These are phyloP conservation scores for Alternaria gansuensis DNA, from an alignment of 2,329 filamentous ascomycete species.

Conservation along the genomic window DNA sequence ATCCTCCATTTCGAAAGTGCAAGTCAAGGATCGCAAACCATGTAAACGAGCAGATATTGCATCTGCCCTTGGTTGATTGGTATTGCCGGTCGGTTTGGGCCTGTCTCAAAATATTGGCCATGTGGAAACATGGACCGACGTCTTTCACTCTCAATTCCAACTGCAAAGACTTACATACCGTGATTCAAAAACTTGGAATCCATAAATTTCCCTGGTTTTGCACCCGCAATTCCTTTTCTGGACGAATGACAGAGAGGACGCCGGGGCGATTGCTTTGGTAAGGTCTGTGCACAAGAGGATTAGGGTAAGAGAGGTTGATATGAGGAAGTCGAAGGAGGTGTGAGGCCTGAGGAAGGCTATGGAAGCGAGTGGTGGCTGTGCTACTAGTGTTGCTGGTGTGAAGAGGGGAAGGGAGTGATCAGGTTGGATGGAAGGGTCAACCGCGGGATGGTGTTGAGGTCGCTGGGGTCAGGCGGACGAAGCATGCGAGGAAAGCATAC, in stretches of 20 bases:
- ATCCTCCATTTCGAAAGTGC: neutral
- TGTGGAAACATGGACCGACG: neutral
- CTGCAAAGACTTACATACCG: no score
- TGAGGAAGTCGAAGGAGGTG: neutral
- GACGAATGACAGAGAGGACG: no score
- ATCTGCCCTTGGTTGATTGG: neutral
- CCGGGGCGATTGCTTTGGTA: no score
- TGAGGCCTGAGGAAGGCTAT: neutral
- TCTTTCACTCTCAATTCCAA: neutral
- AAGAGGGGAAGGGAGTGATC: neutral
- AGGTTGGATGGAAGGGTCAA: neutral
- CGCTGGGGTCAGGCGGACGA: neutral
- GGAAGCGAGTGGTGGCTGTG: neutral
- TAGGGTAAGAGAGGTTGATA: no score
- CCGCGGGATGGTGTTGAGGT: neutral
- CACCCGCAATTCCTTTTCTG: no score
- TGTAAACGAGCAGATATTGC: neutral
- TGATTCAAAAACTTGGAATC: no score
- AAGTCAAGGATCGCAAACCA: neutral
- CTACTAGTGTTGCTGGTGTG: neutral
- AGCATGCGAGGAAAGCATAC: neutral
- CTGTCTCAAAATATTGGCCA: neutral
- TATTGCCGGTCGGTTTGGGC: neutral
- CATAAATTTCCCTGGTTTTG: no score
- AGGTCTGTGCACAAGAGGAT: no score